Base-by-base conservation (phyloP, 108 stramenopile species). In the Skeletonema potamos region DNA sequence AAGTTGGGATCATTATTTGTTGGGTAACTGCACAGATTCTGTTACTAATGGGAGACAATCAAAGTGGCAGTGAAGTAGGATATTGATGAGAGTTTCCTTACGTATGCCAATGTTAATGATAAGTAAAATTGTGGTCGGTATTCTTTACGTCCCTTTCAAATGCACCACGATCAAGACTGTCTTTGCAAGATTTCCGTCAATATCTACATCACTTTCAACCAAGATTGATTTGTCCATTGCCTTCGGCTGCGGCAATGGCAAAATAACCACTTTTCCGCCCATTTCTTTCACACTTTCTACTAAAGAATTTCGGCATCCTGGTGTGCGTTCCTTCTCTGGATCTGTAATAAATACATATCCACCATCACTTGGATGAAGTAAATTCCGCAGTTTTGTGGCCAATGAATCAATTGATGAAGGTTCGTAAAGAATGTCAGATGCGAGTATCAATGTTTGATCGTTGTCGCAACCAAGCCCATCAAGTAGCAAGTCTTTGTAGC, bases 1-100 rank as follows among this genome's bases (percentile, higher is more conserved):
- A 26, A 68, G 74, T 20, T 93, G 92, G 92, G 87, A 85, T 20
- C 89, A 90, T 46, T 90, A 87, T 78, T 69, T 90, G 20, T 75
- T 75, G 37, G 66, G 64, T 0, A 62, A 46, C 15, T 41, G 39
- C 4, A 41, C 39, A 41, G 39, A 41, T 41, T 41, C 39, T 41
- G 0, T 41, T n/a, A n/a, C 39, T 41, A 15, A 41, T n/a, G 39
- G 39, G n/a, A 41, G 39, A n/a, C 39, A 41, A 41, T 41, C 39
- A 15, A 41, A 41, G 15, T 41, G 39, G 39, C 15, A 41, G 39
- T 41, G 39, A 41, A 41, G 39, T n/a, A 36, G 34, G 39, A n/a
- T n/a, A n/a, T n/a, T 15, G 15, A 41, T 41, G 2, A 41, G 15
- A 32, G 30, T 32, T 32, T 32, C 30, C 30, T 32, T 0, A 32